Evolutionary conservation across 495 filamentous ascomycete species (phyloP).

Genomic region (Sabuloglossum arenarium): DNA sequence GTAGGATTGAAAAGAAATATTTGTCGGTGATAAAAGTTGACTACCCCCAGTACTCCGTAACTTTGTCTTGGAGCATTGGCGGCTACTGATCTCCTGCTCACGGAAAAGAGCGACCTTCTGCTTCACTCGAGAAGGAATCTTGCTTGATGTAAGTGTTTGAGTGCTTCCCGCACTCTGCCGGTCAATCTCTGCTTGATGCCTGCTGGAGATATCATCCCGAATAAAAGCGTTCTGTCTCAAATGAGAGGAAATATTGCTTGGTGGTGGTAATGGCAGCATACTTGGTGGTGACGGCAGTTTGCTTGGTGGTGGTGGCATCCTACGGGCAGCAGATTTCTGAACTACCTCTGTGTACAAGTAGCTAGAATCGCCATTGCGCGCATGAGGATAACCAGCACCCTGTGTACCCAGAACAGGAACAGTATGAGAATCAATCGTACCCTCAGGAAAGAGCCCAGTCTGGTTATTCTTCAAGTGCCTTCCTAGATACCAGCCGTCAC

Average conservation of each 20-base stretch:
- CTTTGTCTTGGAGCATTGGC: neutral
- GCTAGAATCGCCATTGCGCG: neutral
- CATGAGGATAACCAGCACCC: neutral
- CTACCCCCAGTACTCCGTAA: neutral
- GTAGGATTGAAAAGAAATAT: neutral
- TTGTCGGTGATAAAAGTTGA: neutral
- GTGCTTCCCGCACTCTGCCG: neutral
- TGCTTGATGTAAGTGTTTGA: neutral
- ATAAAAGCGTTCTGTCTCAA: neutral
- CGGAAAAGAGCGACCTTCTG: neutral
- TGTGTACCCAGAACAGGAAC: neutral
- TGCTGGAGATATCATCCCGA: neutral
- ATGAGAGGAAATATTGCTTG: neutral
- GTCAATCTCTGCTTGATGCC: neutral
- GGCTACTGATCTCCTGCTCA: neutral
- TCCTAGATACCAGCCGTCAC: constrained; percentile 93
- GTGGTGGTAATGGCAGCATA: neutral
- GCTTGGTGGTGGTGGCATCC: neutral
- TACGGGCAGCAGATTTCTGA: neutral
- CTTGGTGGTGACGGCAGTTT: neutral
- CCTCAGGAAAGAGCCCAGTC: constrained; percentile 78
- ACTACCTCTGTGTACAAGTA: neutral
- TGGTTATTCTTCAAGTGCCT: constrained; percentile 51
- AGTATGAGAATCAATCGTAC: constrained; percentile 23
- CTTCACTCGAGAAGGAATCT: neutral